Base-by-base conservation (phyloP, 805 yeast species). In the Teunomyces aglyptinius region DNA sequence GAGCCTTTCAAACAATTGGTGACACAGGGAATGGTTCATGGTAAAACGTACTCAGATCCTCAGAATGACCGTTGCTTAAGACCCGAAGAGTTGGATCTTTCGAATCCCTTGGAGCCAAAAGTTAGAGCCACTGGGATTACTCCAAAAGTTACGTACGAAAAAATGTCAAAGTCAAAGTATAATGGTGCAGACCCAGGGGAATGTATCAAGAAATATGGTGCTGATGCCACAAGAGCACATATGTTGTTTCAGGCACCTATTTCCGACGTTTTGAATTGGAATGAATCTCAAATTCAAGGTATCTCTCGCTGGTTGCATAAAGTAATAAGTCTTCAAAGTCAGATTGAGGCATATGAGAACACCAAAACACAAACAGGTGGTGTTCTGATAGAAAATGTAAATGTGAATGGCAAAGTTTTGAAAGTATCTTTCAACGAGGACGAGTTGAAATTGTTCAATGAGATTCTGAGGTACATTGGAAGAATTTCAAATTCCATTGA, bases 1-100 rank as follows among this genome's bases (percentile, higher is more conserved):
- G 99, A 94, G 60, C 99, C 99, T 1, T 82, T 94, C 59, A 77
- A 71, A 47, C 78, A 78, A 49, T 72, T 94, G 29, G 83, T 92
- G 1, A 91, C 97, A 1, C 98, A 92, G 64, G 99, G 99, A 13
- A 94, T 94, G 99, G 99, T 94, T 3, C 97, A 92, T 50, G 98
- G 97, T 2, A 82, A 80, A 58, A 94, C 99, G 0, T 87, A 63
- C 55, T 70, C 73, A 6, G 85, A 91, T 53, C 94, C 96, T 3
- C 65, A 63, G 0, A 84, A 77, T 26, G 94, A 92, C 0, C 68
- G 83, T 47, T 92, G 86, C 62, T 70, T 94, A 53, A 88, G 82
- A 55, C 92, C 95, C 0, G 82, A 84, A 1, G 97, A 94, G 55
- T 61, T 88, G 10, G 83, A 78, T 33, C 34, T 63, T 3, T 46